Percentiles rank a stretch among this genome's conserved stretches.
Evolutionary conservation across 805 yeast species (phyloP).

Genomic region (Lipomyces kockii): DNA sequence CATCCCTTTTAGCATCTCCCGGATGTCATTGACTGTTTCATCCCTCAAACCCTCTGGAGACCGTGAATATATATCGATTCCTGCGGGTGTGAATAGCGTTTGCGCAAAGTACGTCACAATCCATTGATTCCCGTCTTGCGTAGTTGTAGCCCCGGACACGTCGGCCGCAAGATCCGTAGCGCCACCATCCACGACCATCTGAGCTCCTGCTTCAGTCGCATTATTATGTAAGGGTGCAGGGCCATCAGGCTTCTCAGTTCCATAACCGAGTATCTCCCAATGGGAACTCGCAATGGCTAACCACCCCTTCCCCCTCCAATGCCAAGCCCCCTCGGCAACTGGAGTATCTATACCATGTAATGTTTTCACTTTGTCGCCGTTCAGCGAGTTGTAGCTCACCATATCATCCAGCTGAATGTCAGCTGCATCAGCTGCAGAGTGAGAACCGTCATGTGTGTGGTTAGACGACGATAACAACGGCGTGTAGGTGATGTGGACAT

Average conservation of each 20-base stretch:
- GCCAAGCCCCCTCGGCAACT: not conserved
- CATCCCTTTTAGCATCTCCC: not conserved
- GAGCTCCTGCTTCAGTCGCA: not conserved
- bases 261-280: constrained; percentile 5
- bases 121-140: constrained; percentile 1
- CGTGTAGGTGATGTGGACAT: constrained; percentile 5
- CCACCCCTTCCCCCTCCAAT: constrained; percentile 12
- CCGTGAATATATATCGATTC: not conserved
- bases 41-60: not conserved
- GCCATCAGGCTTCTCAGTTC: not conserved
- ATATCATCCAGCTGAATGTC: not conserved
- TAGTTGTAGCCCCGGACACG: not conserved
- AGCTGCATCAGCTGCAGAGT: not conserved
- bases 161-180: not conserved
- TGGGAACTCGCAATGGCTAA: not conserved
- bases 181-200: not conserved
- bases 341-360: not conserved
- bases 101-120: not conserved
- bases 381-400: constrained; percentile 1
- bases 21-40: not conserved
- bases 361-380: not conserved
- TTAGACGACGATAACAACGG: not conserved
- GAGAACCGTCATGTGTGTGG: not conserved
- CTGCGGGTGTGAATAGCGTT: not conserved
- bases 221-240: not conserved